Base-by-base conservation (phyloP, 1,139 yeast genomes). In the Nakaseomyces sp. region DNA sequence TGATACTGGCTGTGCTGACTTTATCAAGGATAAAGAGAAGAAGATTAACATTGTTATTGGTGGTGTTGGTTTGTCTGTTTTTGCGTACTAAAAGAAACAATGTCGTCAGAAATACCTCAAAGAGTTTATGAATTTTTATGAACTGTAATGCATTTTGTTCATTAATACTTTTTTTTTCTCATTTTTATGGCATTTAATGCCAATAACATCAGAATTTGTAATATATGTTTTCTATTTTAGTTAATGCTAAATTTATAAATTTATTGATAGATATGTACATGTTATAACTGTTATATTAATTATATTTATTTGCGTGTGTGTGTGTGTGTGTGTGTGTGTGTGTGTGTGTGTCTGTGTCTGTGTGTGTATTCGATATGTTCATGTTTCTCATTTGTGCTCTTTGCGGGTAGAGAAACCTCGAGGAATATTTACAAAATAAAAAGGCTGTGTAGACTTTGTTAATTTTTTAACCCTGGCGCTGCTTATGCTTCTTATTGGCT, bases 401-500 rank as follows among this genome's bases (percentile, higher is more conserved):
- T 29, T 29, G 13, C 33, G 25, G 38, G 37, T 33, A 37, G 18
- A 33, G 13, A n/a, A n/a, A 26, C 13, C 13, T 5, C 12, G 12
- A n/a, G 16, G 40, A 28, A 35, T 24, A 22, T 30, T 28, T 42
- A 35, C 24, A 24, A 29, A 7, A 2, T 29, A 9, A 29, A 15
- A n/a, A 26, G 5, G 5, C 13, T 1, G 18, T 32, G 4, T 32
- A 29, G 31, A 32, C 13, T 10, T 36, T 20, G 20, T 26, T 20
- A 29, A 4, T 12, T 10, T 26, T 26, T 65, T 66, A 89, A 53
- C 96, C 96, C 68, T 89, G 97, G 68, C 96, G 86, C 67, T 91
- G 98, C 69, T 91, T 91, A 67, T 91, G 98, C 67, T 87, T 87
- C 50, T 89, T 88, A 64, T 88, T 87, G 40, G 91, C 72, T 64